phyloP scores from a whole-genome alignment of 2,329 filamentous ascomycete species.

The Exophiala spinifera region DNA sequence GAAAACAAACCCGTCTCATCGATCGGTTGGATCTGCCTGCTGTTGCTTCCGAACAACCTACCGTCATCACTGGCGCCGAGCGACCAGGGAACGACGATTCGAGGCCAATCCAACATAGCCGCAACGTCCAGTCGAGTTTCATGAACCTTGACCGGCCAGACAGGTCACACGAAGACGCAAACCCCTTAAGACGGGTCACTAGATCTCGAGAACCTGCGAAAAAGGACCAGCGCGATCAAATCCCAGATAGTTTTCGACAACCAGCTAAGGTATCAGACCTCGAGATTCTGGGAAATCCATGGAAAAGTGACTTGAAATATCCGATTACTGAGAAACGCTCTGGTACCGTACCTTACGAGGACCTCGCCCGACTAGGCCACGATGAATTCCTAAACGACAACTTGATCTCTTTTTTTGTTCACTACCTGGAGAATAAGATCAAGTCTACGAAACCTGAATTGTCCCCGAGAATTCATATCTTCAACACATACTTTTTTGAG shows the following conservation, averaged over 20 bases:
- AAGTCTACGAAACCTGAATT: constrained; percentile 55
- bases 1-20: constrained; percentile 13
- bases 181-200: background rate
- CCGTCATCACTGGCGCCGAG: constrained; percentile 8
- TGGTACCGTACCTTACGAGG: constrained; percentile 43
- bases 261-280: constrained; percentile 18
- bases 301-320: constrained; percentile 42
- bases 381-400: constrained; percentile 90
- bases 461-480: constrained; percentile 71
- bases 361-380: constrained; percentile 70
- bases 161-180: background rate
- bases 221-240: background rate
- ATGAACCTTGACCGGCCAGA: background rate
- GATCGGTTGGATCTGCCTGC: constrained; percentile 21
- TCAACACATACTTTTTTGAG: constrained; percentile 85
- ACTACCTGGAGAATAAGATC: constrained; percentile 64
- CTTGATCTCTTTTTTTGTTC: constrained; percentile 82
- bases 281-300: constrained; percentile 26
- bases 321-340: constrained; percentile 46
- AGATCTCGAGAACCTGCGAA: constrained; percentile 5
- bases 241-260: background rate
- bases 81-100: background rate
- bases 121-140: background rate
- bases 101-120: background rate
- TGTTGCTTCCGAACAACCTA: background rate